These are phyloP conservation scores for Eimeria falciformis DNA, from an alignment of 169 alveolate genomes.

Conservation along the genomic window DNA sequence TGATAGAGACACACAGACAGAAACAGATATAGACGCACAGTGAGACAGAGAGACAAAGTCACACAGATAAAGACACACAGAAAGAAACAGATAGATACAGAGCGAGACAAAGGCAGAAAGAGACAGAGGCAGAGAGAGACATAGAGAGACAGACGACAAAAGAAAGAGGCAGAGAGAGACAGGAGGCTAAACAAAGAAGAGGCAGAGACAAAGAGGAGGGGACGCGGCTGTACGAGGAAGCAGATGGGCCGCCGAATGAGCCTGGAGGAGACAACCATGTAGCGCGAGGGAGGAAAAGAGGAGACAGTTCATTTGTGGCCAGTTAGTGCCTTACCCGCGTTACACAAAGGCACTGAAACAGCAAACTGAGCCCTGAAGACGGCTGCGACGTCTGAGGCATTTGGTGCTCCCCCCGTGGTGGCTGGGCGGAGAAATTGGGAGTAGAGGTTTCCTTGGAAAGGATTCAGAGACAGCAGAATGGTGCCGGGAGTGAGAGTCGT, in stretches of 20 bases:
- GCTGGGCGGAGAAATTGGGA: not conserved
- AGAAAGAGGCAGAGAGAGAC: not conserved
- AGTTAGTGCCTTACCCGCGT: not conserved
- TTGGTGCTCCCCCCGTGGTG: constrained; percentile 12
- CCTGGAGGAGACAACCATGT: not conserved
- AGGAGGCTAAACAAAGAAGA: not conserved
- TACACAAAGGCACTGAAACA: not conserved
- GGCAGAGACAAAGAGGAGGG: not conserved
- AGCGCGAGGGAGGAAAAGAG: not conserved
- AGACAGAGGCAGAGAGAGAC: not conserved
- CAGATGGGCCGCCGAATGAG: too few species aligned
- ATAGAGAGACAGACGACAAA: not conserved
- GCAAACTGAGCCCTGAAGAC: not conserved
- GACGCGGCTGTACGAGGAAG: too few species aligned
- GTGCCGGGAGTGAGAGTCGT: not conserved
- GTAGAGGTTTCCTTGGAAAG: not conserved
- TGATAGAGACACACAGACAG: too few species aligned
- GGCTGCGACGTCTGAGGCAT: too few species aligned
- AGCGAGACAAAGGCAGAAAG: not conserved
- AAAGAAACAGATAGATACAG: not conserved
- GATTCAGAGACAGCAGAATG: not conserved
- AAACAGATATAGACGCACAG: not conserved
- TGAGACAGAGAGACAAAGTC: not conserved
- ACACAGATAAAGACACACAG: not conserved
- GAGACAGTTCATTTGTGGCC: too few species aligned